Base-by-base conservation (phyloP, 345 rosid species). In the Gossypioides kirkii region DNA sequence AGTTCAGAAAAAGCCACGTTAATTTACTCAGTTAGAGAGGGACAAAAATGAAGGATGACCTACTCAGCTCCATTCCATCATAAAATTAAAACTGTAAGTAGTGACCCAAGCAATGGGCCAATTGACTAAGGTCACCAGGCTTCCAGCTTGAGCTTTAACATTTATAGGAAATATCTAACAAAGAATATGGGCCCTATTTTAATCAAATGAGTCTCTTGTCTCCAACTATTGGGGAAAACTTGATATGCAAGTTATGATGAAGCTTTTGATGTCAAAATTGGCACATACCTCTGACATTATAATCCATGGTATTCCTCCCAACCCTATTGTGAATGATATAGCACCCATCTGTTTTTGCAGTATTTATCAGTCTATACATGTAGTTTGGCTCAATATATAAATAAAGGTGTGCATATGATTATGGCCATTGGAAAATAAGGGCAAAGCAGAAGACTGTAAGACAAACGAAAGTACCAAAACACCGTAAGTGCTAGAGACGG, bases 141-240 rank as follows among this genome's bases (percentile, higher is more conserved):
- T 83, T 60, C 89, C 89, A 17, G 84, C 86, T 54, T 84, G 47
- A 10, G 77, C 89, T n/a, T n/a, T n/a, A n/a, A n/a, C n/a, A n/a
- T n/a, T n/a, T n/a, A n/a, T n/a, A n/a, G n/a, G n/a, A n/a, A n/a
- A n/a, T n/a, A n/a, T n/a, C n/a, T n/a, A n/a, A n/a, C n/a, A n/a
- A n/a, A n/a, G n/a, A n/a, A n/a, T n/a, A n/a, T n/a, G n/a, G n/a
- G n/a, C n/a, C n/a, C n/a, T n/a, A n/a, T n/a, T n/a, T n/a, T n/a
- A n/a, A n/a, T n/a, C n/a, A n/a, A n/a, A n/a, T n/a, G n/a, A n/a
- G n/a, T n/a, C n/a, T n/a, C n/a, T n/a, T n/a, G n/a, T n/a, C n/a
- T n/a, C n/a, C n/a, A n/a, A n/a, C n/a, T n/a, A n/a, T n/a, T n/a
- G n/a, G n/a, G n/a, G n/a, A n/a, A n/a, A n/a, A n/a, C n/a, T n/a